A percentile compares a stretch with the other conserved stretches of the same genome.
phyloP scores from a whole-genome alignment of 768 basidiomycete species.

The Suillus variegatus region DNA sequence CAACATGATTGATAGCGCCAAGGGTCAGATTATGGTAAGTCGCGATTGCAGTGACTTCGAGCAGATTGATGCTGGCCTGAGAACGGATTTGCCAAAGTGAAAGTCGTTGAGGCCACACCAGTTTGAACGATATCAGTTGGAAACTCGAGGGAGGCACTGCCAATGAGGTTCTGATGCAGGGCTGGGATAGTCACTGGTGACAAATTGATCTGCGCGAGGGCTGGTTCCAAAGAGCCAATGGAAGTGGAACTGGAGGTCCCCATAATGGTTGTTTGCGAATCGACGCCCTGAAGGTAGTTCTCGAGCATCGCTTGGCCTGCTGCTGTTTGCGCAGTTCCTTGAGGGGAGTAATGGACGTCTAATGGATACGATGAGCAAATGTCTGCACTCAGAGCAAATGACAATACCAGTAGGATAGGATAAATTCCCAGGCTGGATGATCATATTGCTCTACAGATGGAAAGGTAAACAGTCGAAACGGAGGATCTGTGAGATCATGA shows the following conservation, averaged over 20 bases:
- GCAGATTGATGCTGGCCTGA: slow-evolving; percentile 68
- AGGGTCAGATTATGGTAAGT: slow-evolving; percentile 56
- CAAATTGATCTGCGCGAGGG: slow-evolving; percentile 60
- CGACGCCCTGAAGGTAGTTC: slow-evolving; percentile 67
- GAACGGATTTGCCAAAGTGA: slow-evolving; percentile 67
- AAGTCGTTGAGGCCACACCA: slow-evolving; percentile 57
- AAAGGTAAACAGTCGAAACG: neutral
- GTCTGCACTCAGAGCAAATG: neutral
- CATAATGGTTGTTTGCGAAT: slow-evolving; percentile 54
- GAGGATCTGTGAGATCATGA: neutral
- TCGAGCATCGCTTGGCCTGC: slow-evolving; percentile 60
- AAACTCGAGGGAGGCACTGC: slow-evolving; percentile 55
- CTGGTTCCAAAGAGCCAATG: slow-evolving; percentile 60
- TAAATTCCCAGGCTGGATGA: slow-evolving; percentile 59
- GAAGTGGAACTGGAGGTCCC: slow-evolving; percentile 58
- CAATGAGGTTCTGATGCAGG: slow-evolving; percentile 61
- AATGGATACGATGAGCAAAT: neutral
- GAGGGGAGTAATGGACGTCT: slow-evolving; percentile 65
- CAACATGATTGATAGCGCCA: slow-evolving; percentile 58
- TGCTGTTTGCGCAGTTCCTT: slow-evolving; percentile 46
- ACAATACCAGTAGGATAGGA: slow-evolving; percentile 54
- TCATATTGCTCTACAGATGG: slow-evolving; percentile 45
- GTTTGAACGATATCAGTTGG: slow-evolving; percentile 62
- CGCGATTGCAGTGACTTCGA: slow-evolving; percentile 54
- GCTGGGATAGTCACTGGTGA: slow-evolving; percentile 66